phyloP scores from a whole-genome alignment of 306 rosid species.

The Hippophae tibetana region DNA sequence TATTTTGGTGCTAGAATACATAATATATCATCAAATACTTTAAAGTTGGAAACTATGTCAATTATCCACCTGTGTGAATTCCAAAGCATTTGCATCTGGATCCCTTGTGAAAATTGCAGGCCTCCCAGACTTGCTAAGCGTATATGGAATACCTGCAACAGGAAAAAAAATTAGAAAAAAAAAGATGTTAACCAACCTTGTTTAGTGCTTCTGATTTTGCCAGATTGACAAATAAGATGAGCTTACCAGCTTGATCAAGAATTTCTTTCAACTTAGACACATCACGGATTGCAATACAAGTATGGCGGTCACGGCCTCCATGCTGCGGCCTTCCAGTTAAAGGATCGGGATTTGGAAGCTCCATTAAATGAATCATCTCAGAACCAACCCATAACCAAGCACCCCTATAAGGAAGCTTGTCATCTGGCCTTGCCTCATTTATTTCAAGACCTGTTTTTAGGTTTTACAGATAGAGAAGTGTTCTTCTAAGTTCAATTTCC shows the following conservation, averaged over 20 bases:
- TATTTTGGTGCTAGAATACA: not conserved
- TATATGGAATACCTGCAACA: slow-evolving; percentile 65
- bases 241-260: slow-evolving; percentile 68
- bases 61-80: slow-evolving; percentile 71
- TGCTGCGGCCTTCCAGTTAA: slow-evolving; percentile 77
- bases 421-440: slow-evolving; percentile 92
- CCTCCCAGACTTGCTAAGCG: slow-evolving; percentile 90
- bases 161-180: not conserved
- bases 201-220: not conserved
- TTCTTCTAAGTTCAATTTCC: not conserved
- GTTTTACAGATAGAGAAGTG: not conserved
- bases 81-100: slow-evolving; percentile 89
- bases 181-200: not conserved
- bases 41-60: slow-evolving; percentile 19
- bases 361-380: slow-evolving; percentile 95
- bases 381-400: slow-evolving; percentile 99
- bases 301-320: slow-evolving; percentile 89
- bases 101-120: slow-evolving; percentile 90
- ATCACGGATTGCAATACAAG: slow-evolving; percentile 67
- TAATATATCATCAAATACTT: not conserved
- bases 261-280: slow-evolving; percentile 74
- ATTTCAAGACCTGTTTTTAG: slow-evolving; percentile 53
- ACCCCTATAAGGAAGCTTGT: slow-evolving; percentile 92
- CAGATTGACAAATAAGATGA: slow-evolving; percentile 6
- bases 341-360: slow-evolving; percentile 96